Evolutionary conservation across 805 yeast species (phyloP).

Genomic region (Saccharomycopsis guyanensis): DNA sequence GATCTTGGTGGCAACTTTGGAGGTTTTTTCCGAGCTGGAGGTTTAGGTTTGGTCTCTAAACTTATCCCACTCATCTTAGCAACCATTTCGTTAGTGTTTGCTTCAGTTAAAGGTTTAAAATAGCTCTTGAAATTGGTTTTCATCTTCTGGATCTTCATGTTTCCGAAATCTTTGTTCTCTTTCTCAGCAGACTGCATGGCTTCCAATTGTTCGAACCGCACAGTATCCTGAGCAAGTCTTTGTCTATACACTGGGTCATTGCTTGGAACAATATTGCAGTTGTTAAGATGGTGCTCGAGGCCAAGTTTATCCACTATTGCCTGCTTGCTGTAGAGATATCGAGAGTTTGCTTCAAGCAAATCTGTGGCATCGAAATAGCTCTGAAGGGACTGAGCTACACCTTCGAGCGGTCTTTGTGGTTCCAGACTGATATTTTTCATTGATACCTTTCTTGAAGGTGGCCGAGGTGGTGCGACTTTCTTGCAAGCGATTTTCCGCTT

Average conservation of each 20-base stretch:
- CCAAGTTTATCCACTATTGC: slow-evolving; percentile 9
- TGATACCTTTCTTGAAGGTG: slow-evolving; percentile 21
- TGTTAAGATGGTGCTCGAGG: slow-evolving; percentile 10
- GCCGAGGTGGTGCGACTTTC: slow-evolving; percentile 18
- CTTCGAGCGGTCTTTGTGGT: not conserved
- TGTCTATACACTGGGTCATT: slow-evolving; percentile 1
- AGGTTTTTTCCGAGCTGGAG: slow-evolving; percentile 1
- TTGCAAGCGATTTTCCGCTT: slow-evolving; percentile 15
- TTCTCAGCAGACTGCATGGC: slow-evolving; percentile 3
- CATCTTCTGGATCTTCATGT: not conserved
- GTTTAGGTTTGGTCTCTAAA: not conserved
- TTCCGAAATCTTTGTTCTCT: not conserved
- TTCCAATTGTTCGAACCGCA: slow-evolving; percentile 1
- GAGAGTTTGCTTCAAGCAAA: not conserved
- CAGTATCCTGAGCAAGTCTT: not conserved
- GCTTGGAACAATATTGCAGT: slow-evolving; percentile 16
- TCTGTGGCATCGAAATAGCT: not conserved
- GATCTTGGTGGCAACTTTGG: slow-evolving; percentile 7
- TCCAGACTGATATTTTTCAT: too few relatives aligned
- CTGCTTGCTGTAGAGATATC: not conserved
- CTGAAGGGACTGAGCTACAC: not conserved
- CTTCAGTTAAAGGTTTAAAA: slow-evolving; percentile 13
- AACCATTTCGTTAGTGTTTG: not conserved
- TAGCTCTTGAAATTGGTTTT: slow-evolving; percentile 12
- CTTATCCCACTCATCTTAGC: not conserved